Base-by-base conservation (phyloP, 108 stramenopile genomes). In the Phaeodactylum tricornutum region DNA sequence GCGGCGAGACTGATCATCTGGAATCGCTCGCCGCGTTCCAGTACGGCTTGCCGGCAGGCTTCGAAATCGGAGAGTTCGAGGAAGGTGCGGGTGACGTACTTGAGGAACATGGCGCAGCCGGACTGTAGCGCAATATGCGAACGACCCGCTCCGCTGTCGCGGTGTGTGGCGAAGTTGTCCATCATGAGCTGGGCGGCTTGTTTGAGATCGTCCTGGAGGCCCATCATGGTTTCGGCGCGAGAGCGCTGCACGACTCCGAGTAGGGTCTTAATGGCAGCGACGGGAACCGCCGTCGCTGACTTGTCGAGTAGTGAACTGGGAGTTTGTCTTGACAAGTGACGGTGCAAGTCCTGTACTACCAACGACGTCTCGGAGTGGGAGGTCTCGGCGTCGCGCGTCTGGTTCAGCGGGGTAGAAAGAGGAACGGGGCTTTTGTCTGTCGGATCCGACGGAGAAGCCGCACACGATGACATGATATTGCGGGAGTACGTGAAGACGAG, bases 11-110 rank as follows among this genome's bases (percentile, higher is more conserved):
- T 72, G 30, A 92, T 87, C 16, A 63, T 81, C 2, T 91, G 92
- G 65, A 98, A 98, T 17, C 73, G 67, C 48, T 81, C 61, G 12
- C 97, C 97, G n/a, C 97, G 75, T 43, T 75, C 71, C 44, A 95
- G 29, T 0, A 98, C 69, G 51, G 77, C 76, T 19, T 70, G 53
- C 47, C 72, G 73, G 55, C 92, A 93, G 31, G 65, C 53, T 26
- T 71, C 72, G 59, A 94, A 94, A 42, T 90, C 78, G 27, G 74
- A 71, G 15, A 71, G 47, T 49, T 87, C 81, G 46, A 93, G 61
- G 43, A 86, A 90, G 22, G 78, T 69, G 2, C 97, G 72, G 1
- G 97, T 95, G 37, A 93, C 76, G 57, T 96, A 93, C 36, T 79
- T 77, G 20, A 88, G 51, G 54, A 93, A 88, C 5, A 93, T 50